These are phyloP conservation scores for Didymella keratinophila DNA, from an alignment of 2,329 filamentous ascomycete genomes.

Conservation along the genomic window DNA sequence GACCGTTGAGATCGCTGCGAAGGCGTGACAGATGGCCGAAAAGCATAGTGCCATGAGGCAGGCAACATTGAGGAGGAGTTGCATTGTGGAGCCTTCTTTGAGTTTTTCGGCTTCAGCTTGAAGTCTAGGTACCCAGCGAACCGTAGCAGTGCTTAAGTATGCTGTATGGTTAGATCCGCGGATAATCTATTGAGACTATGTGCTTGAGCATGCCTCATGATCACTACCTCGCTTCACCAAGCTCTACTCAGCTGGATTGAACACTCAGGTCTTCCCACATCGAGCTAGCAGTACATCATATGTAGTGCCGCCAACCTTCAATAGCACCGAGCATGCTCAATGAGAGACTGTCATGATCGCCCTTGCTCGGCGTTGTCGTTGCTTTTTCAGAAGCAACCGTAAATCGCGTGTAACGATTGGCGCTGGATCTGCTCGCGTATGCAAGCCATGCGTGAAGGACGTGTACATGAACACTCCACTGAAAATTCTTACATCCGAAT, in stretches of 20 bases:
- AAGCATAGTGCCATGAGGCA: not conserved
- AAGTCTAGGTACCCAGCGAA: no score
- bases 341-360: not conserved
- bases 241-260: no score
- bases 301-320: no score
- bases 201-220: no score
- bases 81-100: no score
- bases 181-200: no score
- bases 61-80: no score
- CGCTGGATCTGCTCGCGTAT: not conserved
- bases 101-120: no score
- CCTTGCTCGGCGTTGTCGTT: not conserved
- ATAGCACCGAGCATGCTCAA: no score
- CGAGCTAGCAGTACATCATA: not conserved
- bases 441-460: not conserved
- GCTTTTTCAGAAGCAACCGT: conserved; percentile 3
- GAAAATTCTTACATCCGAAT: not conserved
- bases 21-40: not conserved
- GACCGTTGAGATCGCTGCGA: not conserved
- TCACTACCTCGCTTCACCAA: no score
- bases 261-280: not conserved
- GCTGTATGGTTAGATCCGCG: no score
- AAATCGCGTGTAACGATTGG: conserved; percentile 1
- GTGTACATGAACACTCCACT: not conserved
- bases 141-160: no score